Base-by-base conservation (phyloP, 2,329 filamentous ascomycete species). In the Arachnomyces sp. region DNA sequence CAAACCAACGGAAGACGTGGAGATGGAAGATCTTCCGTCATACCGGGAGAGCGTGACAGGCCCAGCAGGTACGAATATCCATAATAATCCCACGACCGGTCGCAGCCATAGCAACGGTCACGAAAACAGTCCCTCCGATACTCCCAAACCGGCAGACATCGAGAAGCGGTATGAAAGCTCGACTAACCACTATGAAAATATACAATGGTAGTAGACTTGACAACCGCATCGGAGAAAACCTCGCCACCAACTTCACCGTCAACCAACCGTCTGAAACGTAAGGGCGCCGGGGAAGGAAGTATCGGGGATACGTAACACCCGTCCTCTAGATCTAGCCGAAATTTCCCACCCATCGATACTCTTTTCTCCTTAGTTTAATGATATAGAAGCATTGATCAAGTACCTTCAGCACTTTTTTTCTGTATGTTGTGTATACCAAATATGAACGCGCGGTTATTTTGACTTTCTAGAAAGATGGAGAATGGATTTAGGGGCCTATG, bases 261-360 rank as follows among this genome's bases (percentile, higher is more conserved):
- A 7, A 46, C 44, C 35, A 61, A 61, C 44, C 61, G 56, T 34
- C 42, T 62, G 34, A 64, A 64, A 44, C 59, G 60, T 34, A 63
- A 63, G 45, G 53, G 50, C 15, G 44, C 46, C 8, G 34, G 40
- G n/a, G 15, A 52, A 45, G 16, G 48, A 48, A n/a, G 39, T 39
- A 34, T 40, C 49, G 43, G 43, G 43, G 18, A 31, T 44, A 42
- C 42, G 35, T 42, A 38, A 35, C 31, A 34, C 42, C 34, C 38
- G 35, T 11, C 33, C 32, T 36, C 40, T 36, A 13, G 34, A 21
- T 33, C 34, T 16, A 37, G 17, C 28, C 40, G 28, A 17, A 25
- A 31, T 42, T 18, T 17, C 5, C 33, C 4, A 16, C 39, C 14
- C 31, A 7, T 32, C 9, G 21, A 5, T 25, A 25, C 21, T 25